A percentile compares a stretch with the other conserved stretches of the same genome.
phyloP scores from a whole-genome alignment of 805 yeast genomes.

The Saturnispora sanitii region DNA sequence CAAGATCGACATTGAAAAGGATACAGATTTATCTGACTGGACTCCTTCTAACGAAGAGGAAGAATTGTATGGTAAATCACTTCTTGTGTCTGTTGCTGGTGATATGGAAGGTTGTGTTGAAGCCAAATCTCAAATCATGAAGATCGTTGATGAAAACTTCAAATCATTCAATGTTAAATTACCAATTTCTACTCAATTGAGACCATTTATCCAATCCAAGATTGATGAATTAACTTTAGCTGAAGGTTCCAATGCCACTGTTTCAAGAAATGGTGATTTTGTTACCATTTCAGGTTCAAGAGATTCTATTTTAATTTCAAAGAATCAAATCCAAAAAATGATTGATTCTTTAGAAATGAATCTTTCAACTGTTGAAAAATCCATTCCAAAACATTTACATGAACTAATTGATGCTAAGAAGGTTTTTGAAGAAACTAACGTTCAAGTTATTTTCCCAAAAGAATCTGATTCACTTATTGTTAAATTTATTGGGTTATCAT shows the following conservation, averaged over 20 bases:
- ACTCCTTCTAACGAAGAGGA: slow-evolving; percentile 31
- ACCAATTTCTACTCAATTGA: slow-evolving; percentile 32
- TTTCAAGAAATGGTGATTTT: slow-evolving; percentile 28
- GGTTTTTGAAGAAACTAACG: slow-evolving; percentile 44
- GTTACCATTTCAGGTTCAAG: slow-evolving; percentile 63
- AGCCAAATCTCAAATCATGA: slow-evolving; percentile 61
- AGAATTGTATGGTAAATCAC: slow-evolving; percentile 50
- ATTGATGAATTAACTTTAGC: slow-evolving; percentile 20
- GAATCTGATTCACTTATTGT: slow-evolving; percentile 37
- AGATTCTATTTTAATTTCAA: slow-evolving; percentile 48
- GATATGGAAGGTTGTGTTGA: slow-evolving; percentile 71
- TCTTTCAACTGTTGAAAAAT: slow-evolving; percentile 43
- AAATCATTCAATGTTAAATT: slow-evolving; percentile 44
- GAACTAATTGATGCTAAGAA: slow-evolving; percentile 52
- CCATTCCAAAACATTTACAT: slow-evolving; percentile 61
- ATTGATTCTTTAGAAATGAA: slow-evolving; percentile 36
- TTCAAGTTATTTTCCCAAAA: slow-evolving; percentile 47
- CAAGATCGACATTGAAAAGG: slow-evolving; percentile 56
- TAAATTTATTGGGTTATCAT: slow-evolving; percentile 51
- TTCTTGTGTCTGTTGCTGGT: slow-evolving; percentile 64
- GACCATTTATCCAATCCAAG: slow-evolving; percentile 35
- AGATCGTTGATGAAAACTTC: slow-evolving; percentile 68
- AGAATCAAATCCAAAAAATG: slow-evolving; percentile 37
- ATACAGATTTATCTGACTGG: slow-evolving; percentile 7
- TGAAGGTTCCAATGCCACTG: slow-evolving; percentile 22